A percentile compares a stretch with the other conserved stretches of the same genome.
These are phyloP conservation scores for Aspergillus persii DNA, from an alignment of 2,329 filamentous ascomycete genomes.

Conservation along the genomic window DNA sequence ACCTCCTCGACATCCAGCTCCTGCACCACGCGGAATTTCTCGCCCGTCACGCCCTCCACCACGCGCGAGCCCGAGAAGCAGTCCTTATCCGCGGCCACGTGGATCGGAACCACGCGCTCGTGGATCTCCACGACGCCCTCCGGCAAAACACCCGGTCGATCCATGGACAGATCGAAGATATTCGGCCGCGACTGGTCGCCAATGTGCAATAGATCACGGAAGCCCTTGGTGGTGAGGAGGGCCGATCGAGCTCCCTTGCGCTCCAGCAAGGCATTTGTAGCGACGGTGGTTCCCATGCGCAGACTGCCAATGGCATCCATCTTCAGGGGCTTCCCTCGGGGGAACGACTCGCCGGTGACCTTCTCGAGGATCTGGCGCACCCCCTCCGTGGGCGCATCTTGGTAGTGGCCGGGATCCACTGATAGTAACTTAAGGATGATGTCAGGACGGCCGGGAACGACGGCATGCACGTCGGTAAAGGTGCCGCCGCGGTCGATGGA, in stretches of 20 bases:
- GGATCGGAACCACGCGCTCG: constrained; percentile 79
- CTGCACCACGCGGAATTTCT: constrained; percentile 68
- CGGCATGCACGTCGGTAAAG: constrained; percentile 40
- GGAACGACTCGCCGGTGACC: constrained; percentile 35
- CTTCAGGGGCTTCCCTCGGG: constrained; percentile 34
- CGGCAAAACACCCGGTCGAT: constrained; percentile 82
- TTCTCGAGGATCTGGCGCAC: constrained; percentile 65
- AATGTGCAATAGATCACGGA: constrained; percentile 81
- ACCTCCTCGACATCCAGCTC: constrained; percentile 55
- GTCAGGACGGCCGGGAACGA: constrained; percentile 36
- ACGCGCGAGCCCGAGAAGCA: constrained; percentile 64
- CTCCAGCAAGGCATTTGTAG: constrained; percentile 85
- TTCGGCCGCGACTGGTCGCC: constrained; percentile 86
- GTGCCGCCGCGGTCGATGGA: constrained; percentile 42
- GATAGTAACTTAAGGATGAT: constrained; percentile 42
- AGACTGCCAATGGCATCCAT: constrained; percentile 52
- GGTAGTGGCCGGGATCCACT: constrained; percentile 40
- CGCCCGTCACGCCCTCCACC: constrained; percentile 56
- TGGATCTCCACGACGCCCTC: constrained; percentile 80
- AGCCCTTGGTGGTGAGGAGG: constrained; percentile 82
- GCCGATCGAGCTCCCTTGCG: constrained; percentile 86
- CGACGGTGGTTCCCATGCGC: constrained; percentile 91
- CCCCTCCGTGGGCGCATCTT: constrained; percentile 69
- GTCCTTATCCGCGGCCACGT: constrained; percentile 62
- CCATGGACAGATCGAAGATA: constrained; percentile 86